Evolutionary conservation across 345 rosid genomes (phyloP).

Genomic region (Eucalyptus albens): DNA sequence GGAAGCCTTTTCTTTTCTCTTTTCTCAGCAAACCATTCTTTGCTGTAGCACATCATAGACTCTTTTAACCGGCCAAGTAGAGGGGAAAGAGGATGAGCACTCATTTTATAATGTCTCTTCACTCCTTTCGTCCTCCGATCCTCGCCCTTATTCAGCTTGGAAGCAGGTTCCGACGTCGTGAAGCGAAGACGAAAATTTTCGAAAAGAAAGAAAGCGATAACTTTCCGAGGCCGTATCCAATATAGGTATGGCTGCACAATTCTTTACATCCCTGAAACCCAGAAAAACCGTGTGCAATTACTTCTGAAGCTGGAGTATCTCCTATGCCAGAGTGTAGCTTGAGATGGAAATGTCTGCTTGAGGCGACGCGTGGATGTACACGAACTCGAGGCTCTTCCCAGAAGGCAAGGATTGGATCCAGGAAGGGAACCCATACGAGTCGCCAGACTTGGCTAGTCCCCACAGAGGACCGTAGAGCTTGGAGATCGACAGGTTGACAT

Average conservation of each 20-base stretch:
- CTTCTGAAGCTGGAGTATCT: neutral
- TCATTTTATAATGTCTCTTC: slow-evolving; percentile 44
- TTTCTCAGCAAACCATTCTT: slow-evolving; percentile 16
- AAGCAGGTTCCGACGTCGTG: slow-evolving; percentile 5
- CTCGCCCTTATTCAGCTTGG: slow-evolving; percentile 17
- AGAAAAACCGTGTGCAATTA: slow-evolving; percentile 7
- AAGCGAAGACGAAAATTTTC: slow-evolving; percentile 4
- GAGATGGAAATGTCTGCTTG: slow-evolving; percentile 63
- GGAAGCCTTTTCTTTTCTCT: slow-evolving; percentile 2
- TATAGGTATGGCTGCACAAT: slow-evolving; percentile 37
- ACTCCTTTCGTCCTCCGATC: slow-evolving; percentile 50
- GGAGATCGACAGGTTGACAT: slow-evolving; percentile 57
- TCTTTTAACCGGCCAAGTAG: neutral
- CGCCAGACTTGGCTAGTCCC: slow-evolving; percentile 58
- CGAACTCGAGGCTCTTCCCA: slow-evolving; percentile 76
- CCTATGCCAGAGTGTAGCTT: slow-evolving; percentile 62
- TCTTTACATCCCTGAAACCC: slow-evolving; percentile 4
- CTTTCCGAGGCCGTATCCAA: slow-evolving; percentile 11
- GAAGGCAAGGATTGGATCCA: slow-evolving; percentile 65
- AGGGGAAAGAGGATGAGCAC: slow-evolving; percentile 99
- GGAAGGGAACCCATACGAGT: slow-evolving; percentile 54
- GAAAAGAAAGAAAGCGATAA: slow-evolving; percentile 12
- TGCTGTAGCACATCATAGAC: neutral
- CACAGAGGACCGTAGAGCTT: slow-evolving; percentile 91
- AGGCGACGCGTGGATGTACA: slow-evolving; percentile 71